These are phyloP conservation scores for Aspergillus brunneoviolaceus DNA, from an alignment of 2,329 filamentous ascomycete species.

Conservation along the genomic window DNA sequence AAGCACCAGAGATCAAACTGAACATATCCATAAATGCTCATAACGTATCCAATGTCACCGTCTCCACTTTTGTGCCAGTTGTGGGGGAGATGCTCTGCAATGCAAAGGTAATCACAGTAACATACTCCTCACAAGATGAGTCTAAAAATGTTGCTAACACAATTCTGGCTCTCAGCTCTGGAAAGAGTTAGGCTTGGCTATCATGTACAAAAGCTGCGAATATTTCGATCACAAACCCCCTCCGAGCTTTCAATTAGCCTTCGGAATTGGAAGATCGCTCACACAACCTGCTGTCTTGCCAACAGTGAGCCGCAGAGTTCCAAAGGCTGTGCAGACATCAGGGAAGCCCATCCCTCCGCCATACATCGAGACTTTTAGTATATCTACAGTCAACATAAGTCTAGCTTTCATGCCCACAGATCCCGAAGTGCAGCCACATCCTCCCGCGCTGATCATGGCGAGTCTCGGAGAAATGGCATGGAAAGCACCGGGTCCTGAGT, in stretches of 20 bases:
- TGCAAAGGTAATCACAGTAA: conserved; percentile 22
- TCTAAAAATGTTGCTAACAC: background rate
- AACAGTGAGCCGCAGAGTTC: conserved; percentile 9
- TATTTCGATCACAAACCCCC: background rate
- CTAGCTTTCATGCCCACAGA: conserved; percentile 16
- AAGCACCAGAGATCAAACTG: conserved; percentile 29
- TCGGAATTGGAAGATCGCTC: conserved; percentile 22
- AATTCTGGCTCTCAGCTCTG: conserved; percentile 27
- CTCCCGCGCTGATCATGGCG: background rate
- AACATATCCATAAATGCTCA: conserved; percentile 23
- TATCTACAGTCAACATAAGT: conserved; percentile 24
- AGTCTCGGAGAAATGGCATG: background rate
- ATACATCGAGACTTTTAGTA: conserved; percentile 12
- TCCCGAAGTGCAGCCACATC: background rate
- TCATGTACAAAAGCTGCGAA: conserved; percentile 21
- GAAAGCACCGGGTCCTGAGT: background rate
- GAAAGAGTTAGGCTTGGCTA: conserved; percentile 30
- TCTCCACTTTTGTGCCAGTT: conserved; percentile 14
- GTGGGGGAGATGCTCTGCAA: conserved; percentile 25
- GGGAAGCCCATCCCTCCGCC: conserved; percentile 19
- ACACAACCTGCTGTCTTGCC: background rate
- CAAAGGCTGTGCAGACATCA: conserved; percentile 20
- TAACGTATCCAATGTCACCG: background rate
- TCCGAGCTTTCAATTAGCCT: conserved; percentile 17
- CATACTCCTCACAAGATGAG: background rate